Evolutionary conservation across 495 filamentous ascomycete species (phyloP).

Genomic region (Friedmanniomyces simplex): DNA sequence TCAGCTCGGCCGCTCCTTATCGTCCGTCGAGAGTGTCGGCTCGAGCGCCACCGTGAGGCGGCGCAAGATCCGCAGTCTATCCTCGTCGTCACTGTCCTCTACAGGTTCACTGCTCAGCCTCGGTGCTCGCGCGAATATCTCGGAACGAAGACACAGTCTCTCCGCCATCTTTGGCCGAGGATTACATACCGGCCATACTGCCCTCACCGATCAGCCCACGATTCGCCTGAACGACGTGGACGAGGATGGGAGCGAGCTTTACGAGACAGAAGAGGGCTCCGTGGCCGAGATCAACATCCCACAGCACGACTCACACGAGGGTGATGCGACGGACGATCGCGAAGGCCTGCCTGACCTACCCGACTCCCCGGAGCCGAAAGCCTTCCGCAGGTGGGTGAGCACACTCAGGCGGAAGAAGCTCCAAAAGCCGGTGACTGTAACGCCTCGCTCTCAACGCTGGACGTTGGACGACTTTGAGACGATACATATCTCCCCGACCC

Average conservation of each 20-base stretch:
- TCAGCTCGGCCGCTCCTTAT: not conserved
- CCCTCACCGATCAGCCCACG: not conserved
- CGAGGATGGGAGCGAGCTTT: not conserved
- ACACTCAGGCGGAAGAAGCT: constrained; percentile 37
- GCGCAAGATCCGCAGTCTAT: constrained; percentile 8
- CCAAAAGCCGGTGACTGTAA: constrained; percentile 16
- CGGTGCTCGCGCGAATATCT: not conserved
- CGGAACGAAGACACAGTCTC: not conserved
- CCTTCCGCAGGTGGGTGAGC: constrained; percentile 48
- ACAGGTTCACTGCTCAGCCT: not conserved
- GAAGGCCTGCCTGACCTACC: not conserved
- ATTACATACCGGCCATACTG: not conserved
- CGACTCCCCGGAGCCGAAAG: not conserved
- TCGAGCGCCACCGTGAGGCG: constrained; percentile 13
- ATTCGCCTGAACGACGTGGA: not conserved
- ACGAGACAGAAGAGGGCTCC: not conserved
- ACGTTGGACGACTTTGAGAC: constrained; percentile 34
- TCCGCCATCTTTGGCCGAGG: not conserved
- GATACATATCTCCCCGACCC: constrained; percentile 20
- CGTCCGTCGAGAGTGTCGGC: constrained; percentile 5
- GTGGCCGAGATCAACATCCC: not conserved
- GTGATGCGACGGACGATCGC: not conserved
- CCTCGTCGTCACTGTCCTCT: constrained; percentile 8
- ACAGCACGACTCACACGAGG: not conserved
- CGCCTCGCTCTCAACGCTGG: constrained; percentile 36